Evolutionary conservation across 257 asterid species (phyloP).

Genomic region (Ajuga chamaepitys): DNA sequence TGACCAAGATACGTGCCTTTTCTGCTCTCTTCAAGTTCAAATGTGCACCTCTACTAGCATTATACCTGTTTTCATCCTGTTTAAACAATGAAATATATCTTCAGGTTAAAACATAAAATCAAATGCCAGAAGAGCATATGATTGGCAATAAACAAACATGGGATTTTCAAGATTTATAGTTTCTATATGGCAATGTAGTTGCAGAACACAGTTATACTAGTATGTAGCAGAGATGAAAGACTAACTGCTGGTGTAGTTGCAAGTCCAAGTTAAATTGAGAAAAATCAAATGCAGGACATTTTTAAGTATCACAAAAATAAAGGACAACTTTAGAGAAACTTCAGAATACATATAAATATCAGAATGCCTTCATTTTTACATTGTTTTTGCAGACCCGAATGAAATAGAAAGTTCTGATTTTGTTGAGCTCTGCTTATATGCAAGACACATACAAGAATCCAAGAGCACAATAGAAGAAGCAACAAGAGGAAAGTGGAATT

Average conservation of each 20-base stretch:
- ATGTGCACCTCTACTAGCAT: conserved; percentile 74
- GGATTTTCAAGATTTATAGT: neutral
- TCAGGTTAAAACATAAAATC: neutral
- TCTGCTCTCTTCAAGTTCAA: conserved; percentile 77
- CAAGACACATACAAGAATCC: neutral
- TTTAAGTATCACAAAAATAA: neutral
- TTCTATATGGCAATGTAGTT: neutral
- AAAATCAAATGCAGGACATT: too few relatives aligned
- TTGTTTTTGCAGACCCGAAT: neutral
- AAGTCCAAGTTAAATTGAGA: too few relatives aligned
- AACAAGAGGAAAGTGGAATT: neutral
- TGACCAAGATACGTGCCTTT: conserved; percentile 56
- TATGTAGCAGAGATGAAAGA: too few relatives aligned
- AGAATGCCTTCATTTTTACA: neutral
- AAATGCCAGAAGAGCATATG: neutral
- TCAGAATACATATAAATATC: neutral
- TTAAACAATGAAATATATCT: neutral
- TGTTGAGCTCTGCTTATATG: neutral
- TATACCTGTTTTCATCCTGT: conserved; percentile 74
- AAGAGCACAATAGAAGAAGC: neutral
- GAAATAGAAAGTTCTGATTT: neutral
- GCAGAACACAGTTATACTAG: neutral
- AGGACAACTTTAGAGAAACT: neutral
- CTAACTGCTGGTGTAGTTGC: too few relatives aligned
- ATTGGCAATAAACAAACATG: neutral